phyloP scores from a whole-genome alignment of 495 filamentous ascomycete species.

The Sordaria brevicollis region DNA sequence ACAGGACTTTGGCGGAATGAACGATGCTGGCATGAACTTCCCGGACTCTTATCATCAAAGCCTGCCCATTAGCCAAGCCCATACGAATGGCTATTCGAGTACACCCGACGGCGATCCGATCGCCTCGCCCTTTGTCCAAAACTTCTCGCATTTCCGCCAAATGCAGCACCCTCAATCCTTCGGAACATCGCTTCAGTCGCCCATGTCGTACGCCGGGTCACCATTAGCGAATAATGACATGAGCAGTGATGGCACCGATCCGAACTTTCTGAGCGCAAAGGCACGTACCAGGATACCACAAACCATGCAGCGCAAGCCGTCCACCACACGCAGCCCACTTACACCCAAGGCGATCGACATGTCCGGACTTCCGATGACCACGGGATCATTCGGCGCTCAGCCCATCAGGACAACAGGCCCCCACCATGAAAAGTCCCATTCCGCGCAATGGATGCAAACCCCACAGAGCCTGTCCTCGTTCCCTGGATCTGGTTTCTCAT shows the following conservation, averaged over 20 bases:
- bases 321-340: constrained; percentile 64
- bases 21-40: constrained; percentile 38
- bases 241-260: constrained; percentile 42
- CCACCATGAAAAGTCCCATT: constrained; percentile 71
- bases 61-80: constrained; percentile 38
- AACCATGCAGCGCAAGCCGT: constrained; percentile 57
- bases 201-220: constrained; percentile 40
- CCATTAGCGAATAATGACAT: constrained; percentile 44
- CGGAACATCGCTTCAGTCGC: constrained; percentile 38
- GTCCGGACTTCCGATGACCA: constrained; percentile 25
- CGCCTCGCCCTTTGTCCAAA: constrained; percentile 73
- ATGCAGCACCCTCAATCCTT: constrained; percentile 50
- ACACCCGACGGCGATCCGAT: constrained; percentile 84
- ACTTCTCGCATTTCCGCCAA: constrained; percentile 59
- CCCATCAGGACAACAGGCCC: constrained; percentile 57
- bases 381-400: constrained; percentile 53
- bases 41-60: constrained; percentile 30
- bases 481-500: constrained; percentile 71
- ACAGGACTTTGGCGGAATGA: constrained; percentile 37
- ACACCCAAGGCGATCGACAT: constrained; percentile 58
- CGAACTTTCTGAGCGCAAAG: constrained; percentile 46
- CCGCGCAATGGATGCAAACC: constrained; percentile 67
- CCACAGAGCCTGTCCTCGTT: constrained; percentile 71
- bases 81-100: constrained; percentile 69
- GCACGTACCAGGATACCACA: constrained; percentile 41